Percentiles rank a stretch among this genome's conserved stretches.
phyloP scores from a whole-genome alignment of 1,284 basidiomycete species.

The Ustilago cynodontis region DNA sequence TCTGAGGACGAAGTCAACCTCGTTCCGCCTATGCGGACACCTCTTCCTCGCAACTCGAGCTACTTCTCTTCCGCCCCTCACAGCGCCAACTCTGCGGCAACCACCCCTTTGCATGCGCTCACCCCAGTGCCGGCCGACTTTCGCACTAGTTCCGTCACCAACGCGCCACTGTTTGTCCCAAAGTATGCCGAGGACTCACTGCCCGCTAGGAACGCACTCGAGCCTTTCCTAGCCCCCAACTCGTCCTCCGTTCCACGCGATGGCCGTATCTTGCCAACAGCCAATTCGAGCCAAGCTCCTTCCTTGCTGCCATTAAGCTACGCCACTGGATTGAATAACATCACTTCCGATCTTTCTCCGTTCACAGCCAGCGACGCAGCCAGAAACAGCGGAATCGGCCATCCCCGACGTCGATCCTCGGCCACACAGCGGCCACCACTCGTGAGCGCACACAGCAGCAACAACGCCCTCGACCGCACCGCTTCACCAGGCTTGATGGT shows the following conservation, averaged over 20 bases:
- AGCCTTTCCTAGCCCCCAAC: slow-evolving; percentile 4
- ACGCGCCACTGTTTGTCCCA: slow-evolving; percentile 59
- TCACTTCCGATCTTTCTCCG: slow-evolving; percentile 24
- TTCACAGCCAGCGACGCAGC: not conserved
- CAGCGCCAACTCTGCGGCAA: slow-evolving; percentile 23
- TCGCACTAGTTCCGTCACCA: slow-evolving; percentile 56
- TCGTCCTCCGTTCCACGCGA: slow-evolving; percentile 6
- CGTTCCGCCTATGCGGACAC: slow-evolving; percentile 26
- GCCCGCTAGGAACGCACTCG: slow-evolving; percentile 18
- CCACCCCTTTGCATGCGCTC: slow-evolving; percentile 28
- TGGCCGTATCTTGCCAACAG: not conserved
- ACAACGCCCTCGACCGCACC: slow-evolving; percentile 32
- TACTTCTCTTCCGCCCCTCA: slow-evolving; percentile 38
- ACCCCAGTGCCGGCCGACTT: slow-evolving; percentile 45
- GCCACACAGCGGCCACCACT: slow-evolving; percentile 27
- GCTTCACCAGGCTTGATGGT: slow-evolving; percentile 46
- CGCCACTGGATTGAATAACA: not conserved
- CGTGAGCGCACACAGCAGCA: slow-evolving; percentile 39
- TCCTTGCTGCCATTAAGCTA: slow-evolving; percentile 20
- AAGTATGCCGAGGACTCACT: slow-evolving; percentile 39
- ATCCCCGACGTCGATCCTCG: slow-evolving; percentile 33
- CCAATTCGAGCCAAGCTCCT: slow-evolving; percentile 3
- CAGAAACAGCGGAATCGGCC: not conserved
- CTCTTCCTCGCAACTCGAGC: slow-evolving; percentile 42
- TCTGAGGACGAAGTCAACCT: slow-evolving; percentile 38